These are phyloP conservation scores for Aspergillus vadensis DNA, from an alignment of 2,329 filamentous ascomycete species.

Conservation along the genomic window DNA sequence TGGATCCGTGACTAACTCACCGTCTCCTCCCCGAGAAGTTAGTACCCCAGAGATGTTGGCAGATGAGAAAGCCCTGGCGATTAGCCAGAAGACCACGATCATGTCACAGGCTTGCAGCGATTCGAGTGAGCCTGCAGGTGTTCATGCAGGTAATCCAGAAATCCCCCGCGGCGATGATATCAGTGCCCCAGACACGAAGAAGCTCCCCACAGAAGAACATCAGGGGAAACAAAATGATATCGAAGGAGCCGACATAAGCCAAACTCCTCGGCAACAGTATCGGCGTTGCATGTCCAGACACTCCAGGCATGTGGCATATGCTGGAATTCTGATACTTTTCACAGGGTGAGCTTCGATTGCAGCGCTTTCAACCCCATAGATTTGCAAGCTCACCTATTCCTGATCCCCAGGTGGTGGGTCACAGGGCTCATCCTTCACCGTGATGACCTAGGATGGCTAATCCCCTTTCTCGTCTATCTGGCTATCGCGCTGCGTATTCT, in stretches of 20 bases:
- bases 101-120: not conserved
- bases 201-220: not conserved
- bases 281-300: constrained; percentile 22
- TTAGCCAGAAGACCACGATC: not conserved
- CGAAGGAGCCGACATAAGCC: constrained; percentile 44
- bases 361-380: not conserved
- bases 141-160: not conserved
- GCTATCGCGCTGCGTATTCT: constrained; percentile 71
- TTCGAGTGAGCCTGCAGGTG: not conserved
- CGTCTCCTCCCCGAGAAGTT: not conserved
- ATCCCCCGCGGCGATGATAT: not conserved
- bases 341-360: constrained; percentile 51
- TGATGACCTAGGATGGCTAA: constrained; percentile 74
- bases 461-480: constrained; percentile 81
- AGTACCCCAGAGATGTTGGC: not conserved
- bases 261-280: constrained; percentile 33
- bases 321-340: constrained; percentile 52
- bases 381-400: constrained; percentile 12
- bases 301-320: constrained; percentile 46
- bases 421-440: constrained; percentile 72
- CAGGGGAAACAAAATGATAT: constrained; percentile 22
- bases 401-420: constrained; percentile 68
- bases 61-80: not conserved
- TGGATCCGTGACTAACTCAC: not conserved
- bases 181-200: not conserved